Evolutionary conservation across 2,329 filamentous ascomycete genomes (phyloP).

Genomic region (Neodidymelliopsis sp.): DNA sequence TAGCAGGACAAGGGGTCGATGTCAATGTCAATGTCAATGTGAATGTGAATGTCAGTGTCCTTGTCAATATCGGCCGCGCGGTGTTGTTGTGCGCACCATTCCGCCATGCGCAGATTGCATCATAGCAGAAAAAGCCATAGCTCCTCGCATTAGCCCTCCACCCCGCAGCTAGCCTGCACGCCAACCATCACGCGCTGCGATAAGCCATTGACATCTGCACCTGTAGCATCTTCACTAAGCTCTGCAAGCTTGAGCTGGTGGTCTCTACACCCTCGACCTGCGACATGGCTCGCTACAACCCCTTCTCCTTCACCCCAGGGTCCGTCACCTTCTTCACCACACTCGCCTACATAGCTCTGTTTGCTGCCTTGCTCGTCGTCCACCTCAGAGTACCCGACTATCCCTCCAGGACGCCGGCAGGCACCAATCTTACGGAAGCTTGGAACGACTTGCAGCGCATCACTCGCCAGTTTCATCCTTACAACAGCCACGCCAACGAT

Average conservation of each 20-base stretch:
- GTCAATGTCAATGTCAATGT: no score
- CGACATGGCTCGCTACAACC: constrained; percentile 50
- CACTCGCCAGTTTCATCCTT: constrained; percentile 81
- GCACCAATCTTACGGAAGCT: constrained; percentile 82
- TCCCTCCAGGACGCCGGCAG: constrained; percentile 63
- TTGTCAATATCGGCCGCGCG: no score
- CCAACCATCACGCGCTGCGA: constrained; percentile 25
- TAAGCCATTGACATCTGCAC: constrained; percentile 6
- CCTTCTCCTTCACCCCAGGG: constrained; percentile 77
- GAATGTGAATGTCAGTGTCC: no score
- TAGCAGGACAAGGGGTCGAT: no score
- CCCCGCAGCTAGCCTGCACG: constrained; percentile 12
- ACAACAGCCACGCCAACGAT: constrained; percentile 86
- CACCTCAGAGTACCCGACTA: constrained; percentile 78
- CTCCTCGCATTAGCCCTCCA: constrained; percentile 9
- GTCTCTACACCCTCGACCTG: constrained; percentile 18
- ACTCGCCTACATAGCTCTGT: constrained; percentile 77
- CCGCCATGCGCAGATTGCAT: constrained; percentile 7
- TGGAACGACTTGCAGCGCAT: constrained; percentile 84
- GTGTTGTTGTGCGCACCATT: background rate
- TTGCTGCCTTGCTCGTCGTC: constrained; percentile 74
- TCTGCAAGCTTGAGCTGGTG: constrained; percentile 13
- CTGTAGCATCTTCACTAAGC: background rate
- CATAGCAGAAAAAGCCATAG: constrained; percentile 10
- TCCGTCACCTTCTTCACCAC: constrained; percentile 84